phyloP scores from a whole-genome alignment of 371 early-diverging fungal species.

The Zopfochytrium polystomum region DNA sequence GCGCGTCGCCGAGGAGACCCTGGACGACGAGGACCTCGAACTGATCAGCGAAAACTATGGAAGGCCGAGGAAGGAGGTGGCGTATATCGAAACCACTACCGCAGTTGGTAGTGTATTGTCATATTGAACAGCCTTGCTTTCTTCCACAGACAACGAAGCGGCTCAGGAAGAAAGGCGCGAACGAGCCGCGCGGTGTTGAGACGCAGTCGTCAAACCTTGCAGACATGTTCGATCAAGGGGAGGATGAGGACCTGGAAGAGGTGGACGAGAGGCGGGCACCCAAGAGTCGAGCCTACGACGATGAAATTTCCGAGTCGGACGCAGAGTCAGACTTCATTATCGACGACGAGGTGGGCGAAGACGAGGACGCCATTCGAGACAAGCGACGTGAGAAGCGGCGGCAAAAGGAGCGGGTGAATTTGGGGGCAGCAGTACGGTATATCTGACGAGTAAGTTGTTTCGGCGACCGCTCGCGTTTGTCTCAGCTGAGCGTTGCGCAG shows the following conservation, averaged over 20 bases:
- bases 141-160: conserved; percentile 22
- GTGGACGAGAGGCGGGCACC: not conserved
- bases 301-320: conserved; percentile 36
- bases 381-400: conserved; percentile 26
- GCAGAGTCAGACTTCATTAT: conserved; percentile 60
- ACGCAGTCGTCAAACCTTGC: not conserved
- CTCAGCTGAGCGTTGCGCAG: conserved; percentile 41
- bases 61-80: conserved; percentile 8
- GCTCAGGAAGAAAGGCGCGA: conserved; percentile 20
- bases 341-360: conserved; percentile 67
- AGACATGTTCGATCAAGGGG: conserved; percentile 32
- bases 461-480: no score
- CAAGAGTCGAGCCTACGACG: conserved; percentile 18
- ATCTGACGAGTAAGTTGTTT: conserved; percentile 32
- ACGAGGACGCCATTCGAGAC: conserved; percentile 33
- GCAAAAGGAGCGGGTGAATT: conserved; percentile 22
- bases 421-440: conserved; percentile 37
- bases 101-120: not conserved
- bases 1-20: conserved; percentile 29
- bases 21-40: conserved; percentile 52
- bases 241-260: conserved; percentile 22
- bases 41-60: conserved; percentile 49
- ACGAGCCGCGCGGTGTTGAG: conserved; percentile 1
- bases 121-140: no score
- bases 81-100: not conserved